Conservation (phyloP, 352 stramenopile genomes). For the Pythium aquatile region DNA sequence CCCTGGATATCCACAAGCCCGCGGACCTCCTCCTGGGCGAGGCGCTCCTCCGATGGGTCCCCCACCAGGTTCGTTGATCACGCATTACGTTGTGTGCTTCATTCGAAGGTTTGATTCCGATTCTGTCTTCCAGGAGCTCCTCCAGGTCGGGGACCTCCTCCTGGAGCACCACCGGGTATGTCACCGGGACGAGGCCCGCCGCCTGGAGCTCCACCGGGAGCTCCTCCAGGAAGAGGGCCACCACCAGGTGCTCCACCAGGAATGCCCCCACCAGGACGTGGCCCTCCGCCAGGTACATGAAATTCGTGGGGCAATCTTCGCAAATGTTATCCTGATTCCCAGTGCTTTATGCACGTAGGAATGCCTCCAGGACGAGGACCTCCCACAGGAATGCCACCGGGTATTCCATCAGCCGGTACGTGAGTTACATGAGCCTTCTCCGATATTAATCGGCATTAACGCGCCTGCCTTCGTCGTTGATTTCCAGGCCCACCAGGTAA, state of each 20-base stretch:
- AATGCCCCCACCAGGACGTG: background rate
- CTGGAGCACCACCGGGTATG: slow-evolving; percentile 25
- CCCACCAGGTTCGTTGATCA: slow-evolving; percentile 37
- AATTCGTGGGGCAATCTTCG: background rate
- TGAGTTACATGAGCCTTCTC: slow-evolving; percentile 21
- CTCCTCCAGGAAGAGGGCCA: slow-evolving; percentile 13
- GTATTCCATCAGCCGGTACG: slow-evolving; percentile 30
- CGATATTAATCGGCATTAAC: background rate
- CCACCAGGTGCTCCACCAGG: background rate
- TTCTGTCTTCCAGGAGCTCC: slow-evolving; percentile 18
- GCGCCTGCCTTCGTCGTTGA: background rate
- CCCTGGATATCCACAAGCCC: slow-evolving; percentile 48
- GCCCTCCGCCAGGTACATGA: background rate
- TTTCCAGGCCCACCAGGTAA: background rate
- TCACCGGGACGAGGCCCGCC: slow-evolving; percentile 1
- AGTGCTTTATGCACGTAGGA: background rate
- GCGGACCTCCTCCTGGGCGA: slow-evolving; percentile 47
- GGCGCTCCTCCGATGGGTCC: slow-evolving; percentile 41
- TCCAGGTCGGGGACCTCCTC: slow-evolving; percentile 24
- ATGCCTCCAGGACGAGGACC: slow-evolving; percentile 24
- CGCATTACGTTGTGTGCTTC: background rate
- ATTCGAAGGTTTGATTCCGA: background rate
- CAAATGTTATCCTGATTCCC: background rate
- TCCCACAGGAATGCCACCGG: slow-evolving; percentile 21
- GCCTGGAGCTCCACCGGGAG: slow-evolving; percentile 31